Conservation (phyloP, 2,329 filamentous ascomycete genomes). For the Cordyceps fumosorosea region DNA sequence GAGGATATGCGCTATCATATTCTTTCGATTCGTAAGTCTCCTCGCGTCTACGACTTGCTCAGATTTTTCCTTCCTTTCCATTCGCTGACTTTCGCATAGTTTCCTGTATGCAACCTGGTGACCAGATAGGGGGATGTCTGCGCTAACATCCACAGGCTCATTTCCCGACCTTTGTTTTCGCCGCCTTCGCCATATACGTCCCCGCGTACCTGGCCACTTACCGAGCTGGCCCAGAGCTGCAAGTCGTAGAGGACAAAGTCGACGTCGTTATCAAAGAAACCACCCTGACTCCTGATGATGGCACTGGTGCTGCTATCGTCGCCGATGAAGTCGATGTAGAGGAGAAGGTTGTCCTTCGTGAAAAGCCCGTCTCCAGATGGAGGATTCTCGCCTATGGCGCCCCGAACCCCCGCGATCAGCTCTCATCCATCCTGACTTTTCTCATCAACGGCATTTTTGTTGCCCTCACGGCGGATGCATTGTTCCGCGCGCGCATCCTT, state of each 20-base stretch:
- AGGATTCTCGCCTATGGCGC: slow-evolving; percentile 67
- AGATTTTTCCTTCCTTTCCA: neutral
- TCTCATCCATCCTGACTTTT: slow-evolving; percentile 61
- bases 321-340: slow-evolving; percentile 52
- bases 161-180: slow-evolving; percentile 48
- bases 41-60: neutral
- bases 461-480: slow-evolving; percentile 65
- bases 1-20: slow-evolving; percentile 30
- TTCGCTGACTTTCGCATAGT: slow-evolving; percentile 22
- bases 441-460: slow-evolving; percentile 66
- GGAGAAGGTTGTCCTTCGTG: slow-evolving; percentile 54
- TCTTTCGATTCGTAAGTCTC: slow-evolving; percentile 30
- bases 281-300: slow-evolving; percentile 22
- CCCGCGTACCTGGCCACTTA: slow-evolving; percentile 57
- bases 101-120: slow-evolving; percentile 26
- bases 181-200: slow-evolving; percentile 60
- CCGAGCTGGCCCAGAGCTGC: slow-evolving; percentile 48
- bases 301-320: slow-evolving; percentile 29
- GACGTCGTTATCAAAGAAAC: slow-evolving; percentile 49
- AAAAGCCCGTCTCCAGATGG: slow-evolving; percentile 50
- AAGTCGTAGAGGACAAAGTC: slow-evolving; percentile 54
- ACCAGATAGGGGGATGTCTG: neutral
- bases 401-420: slow-evolving; percentile 63
- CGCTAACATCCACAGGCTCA: slow-evolving; percentile 25
- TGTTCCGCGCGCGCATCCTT: slow-evolving; percentile 65